Evolutionary conservation across 352 stramenopile species (phyloP).

Genomic region (Pilasporangium apinafurcum): DNA sequence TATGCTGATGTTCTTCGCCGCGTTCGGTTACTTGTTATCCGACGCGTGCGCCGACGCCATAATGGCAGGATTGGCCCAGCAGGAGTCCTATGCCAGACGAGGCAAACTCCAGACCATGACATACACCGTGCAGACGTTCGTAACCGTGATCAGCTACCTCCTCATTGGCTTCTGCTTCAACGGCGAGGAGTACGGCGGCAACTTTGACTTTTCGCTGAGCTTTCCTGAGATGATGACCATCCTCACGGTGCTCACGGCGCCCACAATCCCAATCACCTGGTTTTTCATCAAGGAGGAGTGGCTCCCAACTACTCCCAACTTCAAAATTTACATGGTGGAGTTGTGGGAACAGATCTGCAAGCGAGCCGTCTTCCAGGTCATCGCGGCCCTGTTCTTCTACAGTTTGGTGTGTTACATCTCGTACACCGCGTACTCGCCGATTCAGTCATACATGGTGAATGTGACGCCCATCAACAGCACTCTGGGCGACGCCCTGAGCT

Average conservation of each 20-base stretch:
- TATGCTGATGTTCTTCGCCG: constrained; percentile 33
- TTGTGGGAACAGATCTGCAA: constrained; percentile 45
- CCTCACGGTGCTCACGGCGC: constrained; percentile 14
- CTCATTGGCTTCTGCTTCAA: constrained; percentile 45
- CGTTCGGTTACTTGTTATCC: constrained; percentile 38
- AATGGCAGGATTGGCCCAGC: constrained; percentile 42
- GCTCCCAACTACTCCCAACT: constrained; percentile 14
- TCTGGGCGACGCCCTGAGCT: constrained; percentile 22
- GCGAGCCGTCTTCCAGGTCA: constrained; percentile 43
- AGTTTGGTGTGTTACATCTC: constrained; percentile 35
- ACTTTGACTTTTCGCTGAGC: constrained; percentile 36
- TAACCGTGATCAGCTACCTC: constrained; percentile 26
- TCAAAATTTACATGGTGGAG: constrained; percentile 34
- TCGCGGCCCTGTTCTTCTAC: constrained; percentile 28
- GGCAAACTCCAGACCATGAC: constrained; percentile 42
- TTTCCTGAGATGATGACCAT: constrained; percentile 38
- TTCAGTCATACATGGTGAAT: constrained; percentile 22
- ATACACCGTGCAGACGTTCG: constrained; percentile 34
- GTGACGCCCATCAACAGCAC: constrained; percentile 27
- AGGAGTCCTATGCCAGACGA: constrained; percentile 32
- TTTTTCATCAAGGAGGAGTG: constrained; percentile 33
- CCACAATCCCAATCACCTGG: constrained; percentile 35
- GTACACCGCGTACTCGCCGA: constrained; percentile 18
- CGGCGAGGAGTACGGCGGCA: constrained; percentile 33
- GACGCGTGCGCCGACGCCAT: constrained; percentile 43